A percentile compares a stretch with the other conserved stretches of the same genome.
These are phyloP conservation scores for Waltiozyma sp. DNA, from an alignment of 1,139 yeast species.

Conservation along the genomic window DNA sequence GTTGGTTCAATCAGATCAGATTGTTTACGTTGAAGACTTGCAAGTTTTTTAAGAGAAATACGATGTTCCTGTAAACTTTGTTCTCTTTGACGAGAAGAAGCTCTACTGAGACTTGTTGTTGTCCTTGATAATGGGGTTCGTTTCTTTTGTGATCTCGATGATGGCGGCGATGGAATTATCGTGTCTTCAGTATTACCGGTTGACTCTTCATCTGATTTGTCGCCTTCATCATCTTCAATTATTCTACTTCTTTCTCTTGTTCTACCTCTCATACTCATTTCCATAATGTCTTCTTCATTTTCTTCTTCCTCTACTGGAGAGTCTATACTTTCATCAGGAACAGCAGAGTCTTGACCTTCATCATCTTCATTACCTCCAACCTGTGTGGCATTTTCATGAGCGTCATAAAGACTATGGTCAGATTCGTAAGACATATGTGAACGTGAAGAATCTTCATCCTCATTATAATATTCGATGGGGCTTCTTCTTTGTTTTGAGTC, in stretches of 20 bases:
- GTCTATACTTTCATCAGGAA: not conserved
- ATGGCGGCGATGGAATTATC: not conserved
- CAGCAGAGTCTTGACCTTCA: not conserved
- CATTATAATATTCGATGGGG: too few relatives aligned
- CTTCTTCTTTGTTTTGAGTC: conserved; percentile 1
- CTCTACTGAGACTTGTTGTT: not conserved
- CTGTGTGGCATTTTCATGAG: conserved; percentile 1
- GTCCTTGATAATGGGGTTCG: not conserved
- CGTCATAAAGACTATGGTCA: conserved; percentile 4
- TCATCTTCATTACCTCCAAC: not conserved
- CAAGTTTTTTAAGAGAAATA: not conserved
- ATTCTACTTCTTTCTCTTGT: not conserved
- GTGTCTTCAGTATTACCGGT: not conserved
- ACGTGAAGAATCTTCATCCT: not conserved
- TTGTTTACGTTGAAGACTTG: not conserved
- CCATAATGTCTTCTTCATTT: not conserved
- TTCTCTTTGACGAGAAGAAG: not conserved
- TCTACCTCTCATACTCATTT: not conserved
- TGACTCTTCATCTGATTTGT: not conserved
- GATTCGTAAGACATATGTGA: not conserved
- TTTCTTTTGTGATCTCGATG: not conserved
- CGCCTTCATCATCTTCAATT: not conserved
- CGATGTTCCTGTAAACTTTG: not conserved
- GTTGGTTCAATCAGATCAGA: not conserved
- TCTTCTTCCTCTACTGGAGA: not conserved